Percentiles rank a stretch among this genome's conserved stretches.
Evolutionary conservation across 371 early-diverging fungal species (phyloP).

Genomic region (Actinomortierella ambigua): DNA sequence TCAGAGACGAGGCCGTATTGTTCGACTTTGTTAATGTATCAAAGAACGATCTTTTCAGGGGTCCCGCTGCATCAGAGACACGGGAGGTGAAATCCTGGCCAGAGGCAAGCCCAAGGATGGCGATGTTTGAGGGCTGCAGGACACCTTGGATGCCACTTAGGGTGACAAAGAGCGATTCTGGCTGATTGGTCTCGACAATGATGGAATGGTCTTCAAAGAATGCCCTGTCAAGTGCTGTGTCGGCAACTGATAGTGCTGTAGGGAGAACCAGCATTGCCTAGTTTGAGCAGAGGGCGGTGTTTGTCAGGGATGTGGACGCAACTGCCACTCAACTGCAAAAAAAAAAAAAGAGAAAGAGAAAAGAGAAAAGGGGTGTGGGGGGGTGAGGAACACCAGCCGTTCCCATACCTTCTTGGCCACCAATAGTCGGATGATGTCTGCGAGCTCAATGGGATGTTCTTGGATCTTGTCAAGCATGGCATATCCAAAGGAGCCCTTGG

Average conservation of each 20-base stretch:
- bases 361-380: no score
- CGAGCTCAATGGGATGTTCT: conserved; percentile 39
- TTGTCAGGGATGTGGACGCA: not conserved
- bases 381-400: no score
- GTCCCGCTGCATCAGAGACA: conserved; percentile 18
- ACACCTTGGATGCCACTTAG: conserved; percentile 37
- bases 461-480: conserved; percentile 34
- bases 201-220: conserved; percentile 38
- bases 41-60: conserved; percentile 16
- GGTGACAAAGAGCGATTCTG: conserved; percentile 33
- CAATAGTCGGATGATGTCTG: conserved; percentile 32
- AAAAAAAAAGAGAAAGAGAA: not conserved
- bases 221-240: conserved; percentile 7
- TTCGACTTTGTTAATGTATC: conserved; percentile 20
- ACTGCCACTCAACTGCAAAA: not conserved
- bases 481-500: conserved; percentile 25
- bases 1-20: not conserved
- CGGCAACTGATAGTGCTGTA: not conserved
- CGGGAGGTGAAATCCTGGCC: conserved; percentile 18
- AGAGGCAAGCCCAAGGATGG: conserved; percentile 17
- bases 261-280: conserved; percentile 39
- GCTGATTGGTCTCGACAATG: conserved; percentile 24
- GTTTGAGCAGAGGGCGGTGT: not conserved
- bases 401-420: conserved; percentile 32
- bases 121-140: conserved; percentile 27